Conservation (phyloP, 1,139 yeast genomes). For the Pichia sp. region DNA sequence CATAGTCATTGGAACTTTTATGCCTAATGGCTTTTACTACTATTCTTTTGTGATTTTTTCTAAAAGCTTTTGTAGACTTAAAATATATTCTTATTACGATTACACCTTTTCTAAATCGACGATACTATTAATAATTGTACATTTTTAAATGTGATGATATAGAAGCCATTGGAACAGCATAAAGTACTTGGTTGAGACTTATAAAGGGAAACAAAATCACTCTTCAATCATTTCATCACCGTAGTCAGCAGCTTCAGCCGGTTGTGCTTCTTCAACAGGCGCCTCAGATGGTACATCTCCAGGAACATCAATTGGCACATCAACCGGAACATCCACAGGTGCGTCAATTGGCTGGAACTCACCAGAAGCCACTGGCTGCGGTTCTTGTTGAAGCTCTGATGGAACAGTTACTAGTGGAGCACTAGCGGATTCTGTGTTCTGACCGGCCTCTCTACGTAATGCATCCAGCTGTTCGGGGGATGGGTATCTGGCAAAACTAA, state of each 20-base stretch:
- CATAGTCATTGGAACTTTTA: not conserved
- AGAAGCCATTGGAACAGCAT: not conserved
- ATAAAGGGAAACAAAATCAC: constrained; percentile 3
- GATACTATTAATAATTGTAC: constrained; percentile 1
- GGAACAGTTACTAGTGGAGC: not conserved
- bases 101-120: not conserved
- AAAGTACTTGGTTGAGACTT: not conserved
- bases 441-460: constrained; percentile 16
- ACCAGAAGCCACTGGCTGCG: not conserved
- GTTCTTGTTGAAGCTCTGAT: not conserved
- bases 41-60: not conserved
- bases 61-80: not conserved
- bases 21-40: not conserved
- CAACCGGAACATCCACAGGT: not conserved
- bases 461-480: constrained; percentile 17
- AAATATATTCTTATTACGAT: not conserved
- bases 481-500: constrained; percentile 53
- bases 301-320: not conserved
- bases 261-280: constrained; percentile 1
- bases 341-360: not conserved
- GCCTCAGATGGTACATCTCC: not conserved
- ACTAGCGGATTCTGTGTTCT: not conserved
- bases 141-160: not conserved
- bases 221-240: constrained; percentile 30
- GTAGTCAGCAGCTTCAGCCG: constrained; percentile 17